Evolutionary conservation across 495 filamentous ascomycete species (phyloP), one percentile per base, ranked within the genome.

Genomic region (Penicillium ucsense): DNA sequence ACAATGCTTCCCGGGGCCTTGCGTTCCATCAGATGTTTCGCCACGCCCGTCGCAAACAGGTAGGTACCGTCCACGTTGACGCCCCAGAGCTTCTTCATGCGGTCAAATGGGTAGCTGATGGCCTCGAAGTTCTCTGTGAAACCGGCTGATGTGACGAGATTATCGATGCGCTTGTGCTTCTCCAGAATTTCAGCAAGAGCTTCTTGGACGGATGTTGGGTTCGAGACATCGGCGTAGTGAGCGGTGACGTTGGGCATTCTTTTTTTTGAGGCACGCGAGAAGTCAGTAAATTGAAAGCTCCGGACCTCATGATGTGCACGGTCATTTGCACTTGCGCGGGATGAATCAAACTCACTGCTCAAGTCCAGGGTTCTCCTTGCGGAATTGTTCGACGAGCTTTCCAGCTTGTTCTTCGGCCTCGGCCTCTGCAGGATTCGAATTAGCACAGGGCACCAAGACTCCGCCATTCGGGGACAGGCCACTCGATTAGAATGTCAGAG

Each of bases 41-140:
- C 91, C 11, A 95, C 82, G 20, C 78, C 84, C 8, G 80, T 83
- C 3, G 91, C 88, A 61, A 89, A 94, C 20, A 94, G 69, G 54
- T 94, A 96, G 12, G 91, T 95, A 9, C 92, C 92, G 52, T 98
- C 85, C 0, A 96, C 89, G 52, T 96, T 95, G 56, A 97, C 90
- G 8, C 81, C 82, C 88, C 87, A 94, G 10, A 96, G 78, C 72
- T 92, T 94, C 67, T 88, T 79, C 65, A 95, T 80, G 47, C 89
- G 80, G 54, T 95, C 89, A 46, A 85, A 76, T 0, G 89, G 89
- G 66, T 96, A 98, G 49, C 77, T 75, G 59, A 88, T 84, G 32
- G 90, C 90, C 53, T 89, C 83, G 59, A 89, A 94, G 68, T 96
- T 96, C 70, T 98, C 92, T 6, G 86, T 89, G 72, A 97, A 94